Percentiles rank a stretch among this genome's conserved stretches.
These are phyloP conservation scores for Puccinia brachypodii DNA, from an alignment of 1,284 basidiomycete genomes.

Conservation along the genomic window DNA sequence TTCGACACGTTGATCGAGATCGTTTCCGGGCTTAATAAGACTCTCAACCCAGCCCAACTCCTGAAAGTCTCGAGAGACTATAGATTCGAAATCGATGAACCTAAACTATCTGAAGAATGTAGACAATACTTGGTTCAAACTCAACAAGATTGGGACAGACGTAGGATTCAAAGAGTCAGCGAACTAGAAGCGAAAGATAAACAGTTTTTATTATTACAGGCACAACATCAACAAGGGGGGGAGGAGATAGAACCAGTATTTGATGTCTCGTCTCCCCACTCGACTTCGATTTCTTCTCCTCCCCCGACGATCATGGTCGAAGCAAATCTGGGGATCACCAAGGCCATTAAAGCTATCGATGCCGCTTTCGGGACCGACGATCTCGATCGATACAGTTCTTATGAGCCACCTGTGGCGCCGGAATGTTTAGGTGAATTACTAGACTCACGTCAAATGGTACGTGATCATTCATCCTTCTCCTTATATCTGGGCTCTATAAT, in stretches of 20 bases:
- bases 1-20: conserved; percentile 65
- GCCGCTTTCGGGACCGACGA: conserved; percentile 68
- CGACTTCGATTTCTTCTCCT: background rate
- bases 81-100: conserved; percentile 89
- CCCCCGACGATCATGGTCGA: background rate
- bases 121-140: conserved; percentile 86
- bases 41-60: conserved; percentile 92
- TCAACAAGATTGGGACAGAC: conserved; percentile 92
- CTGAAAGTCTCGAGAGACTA: conserved; percentile 88
- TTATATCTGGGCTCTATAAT: no score
- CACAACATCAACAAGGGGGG: no score
- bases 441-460: conserved; percentile 85
- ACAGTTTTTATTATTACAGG: background rate
- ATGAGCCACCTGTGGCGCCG: conserved; percentile 73
- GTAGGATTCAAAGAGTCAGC: conserved; percentile 76
- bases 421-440: conserved; percentile 81
- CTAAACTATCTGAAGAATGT: conserved; percentile 89
- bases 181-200: conserved; percentile 68
- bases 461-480: background rate
- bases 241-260: no score
- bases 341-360: conserved; percentile 65
- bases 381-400: conserved; percentile 65
- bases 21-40: conserved; percentile 74
- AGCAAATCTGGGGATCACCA: conserved; percentile 59
- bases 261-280: no score